Evolutionary conservation across 2,329 filamentous ascomycete species (phyloP).

Genomic region (Colletotrichum euphorbiae): DNA sequence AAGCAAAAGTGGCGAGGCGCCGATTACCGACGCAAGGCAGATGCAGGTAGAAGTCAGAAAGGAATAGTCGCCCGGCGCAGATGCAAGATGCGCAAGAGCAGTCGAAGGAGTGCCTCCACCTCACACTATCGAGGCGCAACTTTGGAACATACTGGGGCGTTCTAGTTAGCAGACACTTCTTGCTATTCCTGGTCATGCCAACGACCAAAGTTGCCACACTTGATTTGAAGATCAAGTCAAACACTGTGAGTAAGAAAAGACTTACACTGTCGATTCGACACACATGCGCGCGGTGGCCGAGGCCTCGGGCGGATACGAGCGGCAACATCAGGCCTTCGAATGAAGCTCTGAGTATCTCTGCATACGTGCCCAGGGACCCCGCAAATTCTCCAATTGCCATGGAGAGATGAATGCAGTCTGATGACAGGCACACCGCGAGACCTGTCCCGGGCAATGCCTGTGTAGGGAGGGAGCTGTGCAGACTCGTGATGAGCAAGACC

Average conservation of each 20-base stretch:
- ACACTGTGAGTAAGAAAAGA: conserved; percentile 24
- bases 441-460: neutral
- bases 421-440: neutral
- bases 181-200: conserved; percentile 10
- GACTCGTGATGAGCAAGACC: neutral
- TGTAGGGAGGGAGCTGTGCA: neutral
- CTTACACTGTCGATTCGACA: conserved; percentile 21
- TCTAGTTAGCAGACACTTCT: conserved; percentile 31
- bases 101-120: conserved; percentile 1
- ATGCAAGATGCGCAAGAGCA: conserved; percentile 16
- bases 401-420: neutral
- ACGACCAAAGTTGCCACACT: neutral
- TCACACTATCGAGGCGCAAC: conserved; percentile 3
- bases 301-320: conserved; percentile 15
- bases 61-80: conserved; percentile 21
- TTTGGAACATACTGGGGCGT: conserved; percentile 13
- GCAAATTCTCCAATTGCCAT: neutral
- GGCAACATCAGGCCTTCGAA: neutral
- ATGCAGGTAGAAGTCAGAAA: conserved; percentile 3
- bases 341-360: too few relatives aligned
- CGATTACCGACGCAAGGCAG: conserved; percentile 13
- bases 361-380: neutral
- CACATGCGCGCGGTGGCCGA: neutral
- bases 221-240: conserved; percentile 13
- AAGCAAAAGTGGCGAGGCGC: conserved; percentile 22